phyloP scores from a whole-genome alignment of 2,329 filamentous ascomycete genomes.

The Ceratocystis albifundus region DNA sequence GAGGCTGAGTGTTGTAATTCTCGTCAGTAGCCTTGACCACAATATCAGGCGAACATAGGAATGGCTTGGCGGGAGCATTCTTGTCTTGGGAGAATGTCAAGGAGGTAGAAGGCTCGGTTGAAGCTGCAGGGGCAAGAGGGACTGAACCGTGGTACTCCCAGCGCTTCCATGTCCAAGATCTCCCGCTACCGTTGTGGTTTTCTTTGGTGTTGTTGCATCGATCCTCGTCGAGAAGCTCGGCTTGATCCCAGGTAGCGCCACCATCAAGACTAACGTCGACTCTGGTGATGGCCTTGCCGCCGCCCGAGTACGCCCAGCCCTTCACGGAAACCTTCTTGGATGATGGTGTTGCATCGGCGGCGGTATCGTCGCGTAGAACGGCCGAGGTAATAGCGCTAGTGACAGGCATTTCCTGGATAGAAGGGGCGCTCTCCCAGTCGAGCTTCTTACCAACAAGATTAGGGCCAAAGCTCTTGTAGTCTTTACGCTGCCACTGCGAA shows the following conservation, averaged over 20 bases:
- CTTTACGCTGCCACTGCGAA: conserved; percentile 53
- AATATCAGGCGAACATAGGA: conserved; percentile 38
- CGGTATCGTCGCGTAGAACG: conserved; percentile 23
- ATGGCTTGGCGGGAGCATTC: conserved; percentile 23
- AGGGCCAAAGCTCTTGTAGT: conserved; percentile 59
- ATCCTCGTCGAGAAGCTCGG: conserved; percentile 43
- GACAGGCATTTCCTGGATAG: conserved; percentile 58
- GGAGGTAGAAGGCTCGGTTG: conserved; percentile 17
- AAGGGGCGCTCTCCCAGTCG: conserved; percentile 50
- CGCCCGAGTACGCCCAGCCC: conserved; percentile 58
- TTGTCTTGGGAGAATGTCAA: neutral
- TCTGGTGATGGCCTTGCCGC: conserved; percentile 53
- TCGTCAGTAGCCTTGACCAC: conserved; percentile 57
- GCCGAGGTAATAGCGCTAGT: conserved; percentile 52
- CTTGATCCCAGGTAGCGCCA: conserved; percentile 53
- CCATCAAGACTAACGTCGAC: conserved; percentile 56
- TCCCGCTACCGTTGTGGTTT: conserved; percentile 31
- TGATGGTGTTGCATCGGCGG: conserved; percentile 21
- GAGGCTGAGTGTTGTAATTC: conserved; percentile 54
- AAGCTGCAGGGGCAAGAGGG: neutral
- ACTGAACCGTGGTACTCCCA: conserved; percentile 47
- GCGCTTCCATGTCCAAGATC: conserved; percentile 49
- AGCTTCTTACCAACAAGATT: conserved; percentile 41
- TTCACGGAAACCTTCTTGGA: conserved; percentile 34
- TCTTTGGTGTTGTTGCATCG: conserved; percentile 29